Percentiles rank a stretch among this genome's conserved stretches.
phyloP scores from a whole-genome alignment of 1,139 yeast species.

The Pneumocystis jirovecii region DNA sequence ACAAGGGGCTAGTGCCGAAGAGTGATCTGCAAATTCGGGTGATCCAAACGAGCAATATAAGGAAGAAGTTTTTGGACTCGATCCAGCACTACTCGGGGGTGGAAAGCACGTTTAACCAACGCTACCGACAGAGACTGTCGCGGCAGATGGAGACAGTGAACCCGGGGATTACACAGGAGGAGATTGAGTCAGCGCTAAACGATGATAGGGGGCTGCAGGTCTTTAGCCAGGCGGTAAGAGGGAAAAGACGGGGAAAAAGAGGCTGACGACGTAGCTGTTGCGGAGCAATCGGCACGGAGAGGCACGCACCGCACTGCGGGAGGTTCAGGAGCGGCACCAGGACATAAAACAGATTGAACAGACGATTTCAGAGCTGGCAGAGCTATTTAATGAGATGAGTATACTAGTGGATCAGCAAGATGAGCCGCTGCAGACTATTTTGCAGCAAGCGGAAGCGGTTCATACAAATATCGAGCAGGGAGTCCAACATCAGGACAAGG shows the following conservation, averaged over 20 bases:
- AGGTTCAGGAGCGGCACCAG: conserved; percentile 91
- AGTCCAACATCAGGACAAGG: conserved; percentile 84
- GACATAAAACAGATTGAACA: conserved; percentile 89
- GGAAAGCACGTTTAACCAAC: conserved; percentile 75
- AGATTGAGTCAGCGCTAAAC: conserved; percentile 68
- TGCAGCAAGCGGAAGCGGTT: conserved; percentile 66
- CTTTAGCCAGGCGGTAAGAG: conserved; percentile 76
- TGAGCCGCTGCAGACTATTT: conserved; percentile 68
- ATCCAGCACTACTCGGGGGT: conserved; percentile 77
- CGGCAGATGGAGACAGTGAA: conserved; percentile 86
- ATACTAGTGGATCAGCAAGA: conserved; percentile 93
- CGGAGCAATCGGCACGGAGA: conserved; percentile 92
- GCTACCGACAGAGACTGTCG: conserved; percentile 75
- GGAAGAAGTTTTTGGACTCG: conserved; percentile 69
- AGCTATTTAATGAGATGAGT: conserved; percentile 91
- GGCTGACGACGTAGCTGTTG: conserved; percentile 23
- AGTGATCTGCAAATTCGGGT: conserved; percentile 57
- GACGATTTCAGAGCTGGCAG: conserved; percentile 91
- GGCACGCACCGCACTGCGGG: conserved; percentile 87
- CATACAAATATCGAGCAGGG: conserved; percentile 89
- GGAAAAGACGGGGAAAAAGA: no score
- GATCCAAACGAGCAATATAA: conserved; percentile 80
- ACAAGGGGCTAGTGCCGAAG: conserved; percentile 26
- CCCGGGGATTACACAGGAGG: conserved; percentile 82
- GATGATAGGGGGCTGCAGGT: conserved; percentile 79